Conservation (phyloP, 306 rosid species). For the Medicago ruthenica region DNA sequence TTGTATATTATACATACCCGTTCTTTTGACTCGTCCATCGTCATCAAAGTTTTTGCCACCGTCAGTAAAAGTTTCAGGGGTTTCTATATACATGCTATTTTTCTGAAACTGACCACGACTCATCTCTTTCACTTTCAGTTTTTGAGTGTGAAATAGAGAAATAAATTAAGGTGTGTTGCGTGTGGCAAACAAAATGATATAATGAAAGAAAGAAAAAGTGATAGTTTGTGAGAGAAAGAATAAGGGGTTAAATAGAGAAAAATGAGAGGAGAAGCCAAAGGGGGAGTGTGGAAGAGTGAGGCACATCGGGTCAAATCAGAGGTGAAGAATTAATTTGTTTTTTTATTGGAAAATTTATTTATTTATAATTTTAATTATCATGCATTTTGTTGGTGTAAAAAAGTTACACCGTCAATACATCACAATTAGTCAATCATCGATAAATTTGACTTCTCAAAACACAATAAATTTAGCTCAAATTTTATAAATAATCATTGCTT, state of each 20-base stretch:
- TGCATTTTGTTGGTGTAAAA: too few species aligned
- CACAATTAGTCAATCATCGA: too few species aligned
- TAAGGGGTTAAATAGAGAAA: constrained; percentile 45
- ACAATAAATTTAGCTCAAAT: too few species aligned
- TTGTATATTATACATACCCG: constrained; percentile 50
- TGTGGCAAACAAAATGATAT: background rate
- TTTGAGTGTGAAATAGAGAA: background rate
- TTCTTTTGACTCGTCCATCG: constrained; percentile 79
- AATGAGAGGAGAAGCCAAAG: constrained; percentile 46
- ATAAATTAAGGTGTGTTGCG: background rate
- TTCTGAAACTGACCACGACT: constrained; percentile 51
- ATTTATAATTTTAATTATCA: too few species aligned
- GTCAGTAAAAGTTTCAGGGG: constrained; percentile 50
- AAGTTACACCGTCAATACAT: too few species aligned
- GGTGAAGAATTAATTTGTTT: background rate
- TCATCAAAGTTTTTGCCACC: constrained; percentile 76
- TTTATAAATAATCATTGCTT: too few species aligned
- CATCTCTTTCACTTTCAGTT: constrained; percentile 21
- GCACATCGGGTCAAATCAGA: constrained; percentile 10
- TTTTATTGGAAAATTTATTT: too few species aligned
- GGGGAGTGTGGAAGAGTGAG: constrained; percentile 11
- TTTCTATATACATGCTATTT: constrained; percentile 72
- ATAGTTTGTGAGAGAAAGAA: constrained; percentile 31
- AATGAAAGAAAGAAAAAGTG: background rate
- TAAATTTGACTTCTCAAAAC: too few species aligned